A percentile compares a stretch with the other conserved stretches of the same genome.
phyloP scores from a whole-genome alignment of 345 rosid species.

The Populus ilicifolia region DNA sequence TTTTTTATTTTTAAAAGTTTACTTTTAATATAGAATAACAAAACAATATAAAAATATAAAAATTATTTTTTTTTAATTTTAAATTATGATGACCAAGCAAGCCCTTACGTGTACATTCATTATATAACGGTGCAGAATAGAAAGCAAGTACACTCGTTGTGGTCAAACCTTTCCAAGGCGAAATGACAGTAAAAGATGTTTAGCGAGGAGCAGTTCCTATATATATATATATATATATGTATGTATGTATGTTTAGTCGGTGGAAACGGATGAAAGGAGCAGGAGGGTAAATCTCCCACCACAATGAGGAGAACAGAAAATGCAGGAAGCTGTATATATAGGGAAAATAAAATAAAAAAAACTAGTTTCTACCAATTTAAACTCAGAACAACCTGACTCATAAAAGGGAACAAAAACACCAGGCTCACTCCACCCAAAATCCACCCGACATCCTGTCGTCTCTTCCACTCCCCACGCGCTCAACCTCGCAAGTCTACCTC shows the following conservation, averaged over 20 bases:
- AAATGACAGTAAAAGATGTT: too few relatives aligned
- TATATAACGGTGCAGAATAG: too few relatives aligned
- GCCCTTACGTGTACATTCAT: too few relatives aligned
- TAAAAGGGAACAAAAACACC: constrained; percentile 4
- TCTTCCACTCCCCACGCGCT: constrained; percentile 20
- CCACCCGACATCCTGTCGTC: not conserved
- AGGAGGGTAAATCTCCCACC: not conserved
- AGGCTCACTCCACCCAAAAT: constrained; percentile 17
- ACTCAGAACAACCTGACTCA: constrained; percentile 4
- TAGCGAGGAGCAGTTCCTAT: too few relatives aligned
- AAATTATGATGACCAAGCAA: too few relatives aligned
- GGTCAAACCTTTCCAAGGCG: too few relatives aligned
- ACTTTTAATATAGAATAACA: rapidly evolving
- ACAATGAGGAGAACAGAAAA: not conserved
- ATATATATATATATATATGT: too few relatives aligned
- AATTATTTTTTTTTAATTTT: too few relatives aligned
- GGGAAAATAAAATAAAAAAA: not conserved
- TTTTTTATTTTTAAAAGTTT: too few relatives aligned
- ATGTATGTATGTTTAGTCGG: too few relatives aligned
- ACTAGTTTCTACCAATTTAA: constrained; percentile 3
- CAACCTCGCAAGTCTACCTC: not conserved
- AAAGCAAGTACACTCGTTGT: too few relatives aligned
- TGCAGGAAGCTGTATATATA: not conserved
- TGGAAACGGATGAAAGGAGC: not conserved
- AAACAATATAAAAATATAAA: too few relatives aligned